These are phyloP conservation scores for Coriolopsis trogii DNA, from an alignment of 1,284 basidiomycete species.

Conservation along the genomic window DNA sequence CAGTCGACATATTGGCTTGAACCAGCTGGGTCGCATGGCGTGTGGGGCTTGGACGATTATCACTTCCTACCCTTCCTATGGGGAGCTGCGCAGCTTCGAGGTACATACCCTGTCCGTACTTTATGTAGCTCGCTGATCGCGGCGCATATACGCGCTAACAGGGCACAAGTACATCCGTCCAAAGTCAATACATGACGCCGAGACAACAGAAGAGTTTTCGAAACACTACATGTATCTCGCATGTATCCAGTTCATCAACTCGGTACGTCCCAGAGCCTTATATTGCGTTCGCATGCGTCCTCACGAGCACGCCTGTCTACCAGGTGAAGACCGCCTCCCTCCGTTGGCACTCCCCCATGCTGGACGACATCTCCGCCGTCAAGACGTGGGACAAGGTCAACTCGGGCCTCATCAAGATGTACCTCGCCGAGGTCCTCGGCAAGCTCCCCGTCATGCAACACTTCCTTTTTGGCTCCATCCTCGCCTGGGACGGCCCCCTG, in stretches of 20 bases:
- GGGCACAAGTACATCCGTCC: conserved; percentile 91
- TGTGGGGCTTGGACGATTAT: conserved; percentile 98
- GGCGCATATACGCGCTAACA: conserved; percentile 32
- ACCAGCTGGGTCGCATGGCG: conserved; percentile 96
- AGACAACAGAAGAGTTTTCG: conserved; percentile 92
- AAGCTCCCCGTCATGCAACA: conserved; percentile 86
- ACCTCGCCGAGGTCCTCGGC: conserved; percentile 90
- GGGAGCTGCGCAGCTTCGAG: conserved; percentile 83
- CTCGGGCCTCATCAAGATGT: conserved; percentile 99
- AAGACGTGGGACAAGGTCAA: conserved; percentile 99
- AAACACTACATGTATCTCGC: conserved; percentile 97
- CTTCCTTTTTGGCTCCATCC: conserved; percentile 89
- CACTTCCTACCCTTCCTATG: conserved; percentile 96
- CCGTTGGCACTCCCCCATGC: conserved; percentile 99
- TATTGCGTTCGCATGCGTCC: neutral
- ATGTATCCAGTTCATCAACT: conserved; percentile 97
- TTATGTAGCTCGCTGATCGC: neutral
- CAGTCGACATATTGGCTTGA: conserved; percentile 98
- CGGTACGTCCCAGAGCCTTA: conserved; percentile 51
- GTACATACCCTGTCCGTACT: no score
- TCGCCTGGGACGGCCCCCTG: conserved; percentile 71
- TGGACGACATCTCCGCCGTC: conserved; percentile 96
- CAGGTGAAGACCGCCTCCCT: conserved; percentile 95
- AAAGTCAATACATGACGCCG: conserved; percentile 90
- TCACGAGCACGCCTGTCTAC: neutral